Conservation (phyloP, 441 rosid genomes). For the Aquilaria agallochum region DNA sequence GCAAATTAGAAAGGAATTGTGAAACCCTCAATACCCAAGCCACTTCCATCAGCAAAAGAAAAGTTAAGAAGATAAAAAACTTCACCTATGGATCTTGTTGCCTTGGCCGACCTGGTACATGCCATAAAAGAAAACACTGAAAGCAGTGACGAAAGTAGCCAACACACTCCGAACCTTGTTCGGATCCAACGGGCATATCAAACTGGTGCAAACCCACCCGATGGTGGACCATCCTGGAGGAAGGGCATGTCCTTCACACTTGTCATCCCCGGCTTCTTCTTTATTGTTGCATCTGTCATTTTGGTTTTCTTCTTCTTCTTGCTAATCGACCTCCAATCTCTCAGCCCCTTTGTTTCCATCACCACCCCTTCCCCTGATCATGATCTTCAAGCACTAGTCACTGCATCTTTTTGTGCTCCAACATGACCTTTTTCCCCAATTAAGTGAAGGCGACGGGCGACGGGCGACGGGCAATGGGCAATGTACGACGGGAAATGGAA, state of each 20-base stretch:
- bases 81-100: slow-evolving; percentile 81
- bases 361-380: too few species aligned
- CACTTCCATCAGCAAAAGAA: not conserved
- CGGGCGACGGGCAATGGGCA: too few species aligned
- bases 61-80: not conserved
- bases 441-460: too few species aligned
- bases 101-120: slow-evolving; percentile 97
- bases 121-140: slow-evolving; percentile 87
- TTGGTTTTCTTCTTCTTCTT: slow-evolving; percentile 6
- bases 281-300: slow-evolving; percentile 93
- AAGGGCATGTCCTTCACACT: slow-evolving; percentile 40
- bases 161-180: slow-evolving; percentile 86
- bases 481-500: too few species aligned
- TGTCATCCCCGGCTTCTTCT: slow-evolving; percentile 98
- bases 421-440: too few species aligned
- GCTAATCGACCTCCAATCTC: not conserved
- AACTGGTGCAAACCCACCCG: slow-evolving; percentile 94
- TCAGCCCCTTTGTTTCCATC: too few species aligned
- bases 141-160: slow-evolving; percentile 76
- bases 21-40: too few species aligned
- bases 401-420: too few species aligned
- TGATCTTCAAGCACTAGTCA: too few species aligned
- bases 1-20: not conserved
- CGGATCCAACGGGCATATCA: slow-evolving; percentile 94
- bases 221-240: slow-evolving; percentile 91